Evolutionary conservation across 805 yeast genomes (phyloP).

Genomic region (Komagataella phaffii): DNA sequence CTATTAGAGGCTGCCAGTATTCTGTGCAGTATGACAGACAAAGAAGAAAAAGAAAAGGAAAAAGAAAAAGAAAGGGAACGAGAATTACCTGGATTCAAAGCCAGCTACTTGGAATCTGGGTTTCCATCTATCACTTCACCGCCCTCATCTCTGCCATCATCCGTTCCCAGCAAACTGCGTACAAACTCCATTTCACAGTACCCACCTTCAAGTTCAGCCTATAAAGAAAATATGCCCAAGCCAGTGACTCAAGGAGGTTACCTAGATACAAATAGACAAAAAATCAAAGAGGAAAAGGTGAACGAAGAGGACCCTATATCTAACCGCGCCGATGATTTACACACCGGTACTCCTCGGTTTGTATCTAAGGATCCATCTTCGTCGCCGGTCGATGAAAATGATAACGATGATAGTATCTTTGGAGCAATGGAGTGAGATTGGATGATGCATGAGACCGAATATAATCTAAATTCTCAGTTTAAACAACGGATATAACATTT

Average conservation of each 20-base stretch:
- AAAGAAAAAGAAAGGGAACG: slow-evolving; percentile 1
- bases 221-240: slow-evolving; percentile 3
- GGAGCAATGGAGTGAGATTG: slow-evolving; percentile 21
- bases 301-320: slow-evolving; percentile 4
- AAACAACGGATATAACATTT: not conserved
- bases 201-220: slow-evolving; percentile 21
- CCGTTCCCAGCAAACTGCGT: not conserved
- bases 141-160: slow-evolving; percentile 4
- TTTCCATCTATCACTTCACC: slow-evolving; percentile 5
- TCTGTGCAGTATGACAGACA: slow-evolving; percentile 59
- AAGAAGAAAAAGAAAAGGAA: not conserved
- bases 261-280: slow-evolving; percentile 13
- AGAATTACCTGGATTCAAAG: slow-evolving; percentile 1
- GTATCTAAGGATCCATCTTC: slow-evolving; percentile 3
- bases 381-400: slow-evolving; percentile 5
- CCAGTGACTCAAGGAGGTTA: slow-evolving; percentile 18
- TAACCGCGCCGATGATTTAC: slow-evolving; percentile 3
- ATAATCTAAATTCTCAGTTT: not conserved
- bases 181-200: slow-evolving; percentile 25
- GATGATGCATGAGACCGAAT: not conserved
- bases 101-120: slow-evolving; percentile 4
- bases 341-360: not conserved
- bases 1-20: slow-evolving; percentile 68
- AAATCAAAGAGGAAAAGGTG: slow-evolving; percentile 1
- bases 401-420: slow-evolving; percentile 19